Percentiles rank a stretch among this genome's conserved stretches.
Conservation (phyloP, 768 basidiomycete genomes). For the Rhodocollybia butyracea region DNA sequence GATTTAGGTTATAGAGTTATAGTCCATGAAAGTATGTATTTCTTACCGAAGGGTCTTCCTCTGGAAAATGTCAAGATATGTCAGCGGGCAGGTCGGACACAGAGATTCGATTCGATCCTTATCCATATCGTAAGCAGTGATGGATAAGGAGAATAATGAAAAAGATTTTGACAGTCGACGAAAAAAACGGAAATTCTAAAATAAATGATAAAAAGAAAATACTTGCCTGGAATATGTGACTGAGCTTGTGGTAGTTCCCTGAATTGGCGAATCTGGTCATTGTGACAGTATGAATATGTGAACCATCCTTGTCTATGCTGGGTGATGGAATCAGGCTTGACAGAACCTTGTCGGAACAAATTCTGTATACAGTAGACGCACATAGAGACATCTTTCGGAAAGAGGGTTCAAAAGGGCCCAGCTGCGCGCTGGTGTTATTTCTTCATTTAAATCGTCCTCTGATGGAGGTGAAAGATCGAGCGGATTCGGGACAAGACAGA, state of each 20-base stretch:
- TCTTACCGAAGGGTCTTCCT: constrained; percentile 82
- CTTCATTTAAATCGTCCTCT: constrained; percentile 54
- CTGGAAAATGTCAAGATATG: constrained; percentile 33
- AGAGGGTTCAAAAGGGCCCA: constrained; percentile 84
- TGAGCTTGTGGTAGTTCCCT: constrained; percentile 72
- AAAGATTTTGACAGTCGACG: background rate
- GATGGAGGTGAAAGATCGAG: constrained; percentile 41
- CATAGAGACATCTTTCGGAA: constrained; percentile 80
- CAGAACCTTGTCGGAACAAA: constrained; percentile 16
- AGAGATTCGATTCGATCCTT: no score
- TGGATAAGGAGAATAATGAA: background rate
- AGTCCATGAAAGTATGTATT: constrained; percentile 21
- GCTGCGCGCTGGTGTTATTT: constrained; percentile 67
- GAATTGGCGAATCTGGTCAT: constrained; percentile 94
- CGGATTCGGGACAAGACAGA: constrained; percentile 76
- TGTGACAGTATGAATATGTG: constrained; percentile 96
- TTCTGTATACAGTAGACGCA: constrained; percentile 47
- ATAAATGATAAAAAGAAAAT: constrained; percentile 14
- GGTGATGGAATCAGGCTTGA: constrained; percentile 14
- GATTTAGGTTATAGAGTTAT: constrained; percentile 16
- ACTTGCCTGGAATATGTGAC: constrained; percentile 60
- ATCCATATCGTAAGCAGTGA: no score
- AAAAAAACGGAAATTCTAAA: no score
- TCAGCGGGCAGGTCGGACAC: no score
- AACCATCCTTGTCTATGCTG: constrained; percentile 93